A percentile compares a stretch with the other conserved stretches of the same genome.
Evolutionary conservation across 139 green algal species (phyloP).

Genomic region (Coccomyxa sp.): DNA sequence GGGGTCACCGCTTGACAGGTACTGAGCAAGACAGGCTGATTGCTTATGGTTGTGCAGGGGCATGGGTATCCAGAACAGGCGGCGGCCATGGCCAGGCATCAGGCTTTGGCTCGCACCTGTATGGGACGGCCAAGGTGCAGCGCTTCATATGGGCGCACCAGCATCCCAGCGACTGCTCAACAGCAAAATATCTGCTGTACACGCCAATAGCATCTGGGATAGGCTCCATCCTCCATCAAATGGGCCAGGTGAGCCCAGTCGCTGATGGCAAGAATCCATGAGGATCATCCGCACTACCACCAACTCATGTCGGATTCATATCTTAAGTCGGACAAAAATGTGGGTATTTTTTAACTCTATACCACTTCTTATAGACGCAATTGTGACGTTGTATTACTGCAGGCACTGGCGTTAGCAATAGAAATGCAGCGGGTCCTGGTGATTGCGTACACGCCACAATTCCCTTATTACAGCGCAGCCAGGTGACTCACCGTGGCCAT

Average conservation of each 20-base stretch:
- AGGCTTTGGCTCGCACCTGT: background rate
- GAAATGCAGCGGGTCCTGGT: background rate
- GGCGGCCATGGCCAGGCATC: background rate
- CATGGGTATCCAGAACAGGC: background rate
- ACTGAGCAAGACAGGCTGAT: background rate
- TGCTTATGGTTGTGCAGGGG: background rate
- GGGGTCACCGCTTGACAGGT: too few relatives aligned
- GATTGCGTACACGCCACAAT: background rate
- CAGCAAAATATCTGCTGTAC: background rate
- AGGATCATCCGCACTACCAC: too few relatives aligned
- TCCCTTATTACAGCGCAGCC: too few relatives aligned
- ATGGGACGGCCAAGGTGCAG: background rate
- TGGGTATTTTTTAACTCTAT: too few relatives aligned
- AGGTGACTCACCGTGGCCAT: too few relatives aligned
- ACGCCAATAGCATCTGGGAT: background rate
- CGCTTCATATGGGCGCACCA: constrained; percentile 1
- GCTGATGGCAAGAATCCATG: too few relatives aligned
- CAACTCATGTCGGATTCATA: too few relatives aligned
- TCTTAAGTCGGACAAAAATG: too few relatives aligned
- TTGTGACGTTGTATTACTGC: too few relatives aligned
- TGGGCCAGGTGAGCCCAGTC: background rate
- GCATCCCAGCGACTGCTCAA: background rate
- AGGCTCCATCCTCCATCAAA: background rate
- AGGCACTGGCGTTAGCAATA: background rate
- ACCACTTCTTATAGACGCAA: too few relatives aligned